phyloP scores from a whole-genome alignment of 306 rosid species.

The Rosa lucieae region DNA sequence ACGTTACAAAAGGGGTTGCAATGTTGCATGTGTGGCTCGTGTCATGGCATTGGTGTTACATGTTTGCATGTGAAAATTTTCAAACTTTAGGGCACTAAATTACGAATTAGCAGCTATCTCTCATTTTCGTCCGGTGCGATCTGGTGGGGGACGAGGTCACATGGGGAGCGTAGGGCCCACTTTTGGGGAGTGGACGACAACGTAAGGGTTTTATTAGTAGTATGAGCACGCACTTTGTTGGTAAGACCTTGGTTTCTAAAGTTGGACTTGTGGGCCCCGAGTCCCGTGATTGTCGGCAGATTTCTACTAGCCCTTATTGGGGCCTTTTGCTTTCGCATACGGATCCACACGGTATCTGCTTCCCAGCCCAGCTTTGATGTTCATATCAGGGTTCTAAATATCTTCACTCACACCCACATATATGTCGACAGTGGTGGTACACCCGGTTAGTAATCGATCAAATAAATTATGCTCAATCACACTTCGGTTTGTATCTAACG shows the following conservation, averaged over 20 bases:
- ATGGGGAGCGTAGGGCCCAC: neutral
- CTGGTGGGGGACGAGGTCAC: neutral
- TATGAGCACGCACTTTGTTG: neutral
- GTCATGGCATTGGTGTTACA: neutral
- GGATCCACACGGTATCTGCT: neutral
- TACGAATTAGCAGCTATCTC: neutral
- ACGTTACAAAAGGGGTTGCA: neutral
- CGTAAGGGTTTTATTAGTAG: neutral
- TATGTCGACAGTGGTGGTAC: too few relatives aligned
- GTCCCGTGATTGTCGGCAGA: neutral
- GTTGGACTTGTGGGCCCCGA: neutral
- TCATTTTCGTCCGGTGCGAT: neutral
- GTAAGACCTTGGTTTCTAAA: neutral
- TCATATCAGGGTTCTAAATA: too few relatives aligned
- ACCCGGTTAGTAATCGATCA: too few relatives aligned
- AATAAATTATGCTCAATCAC: too few relatives aligned
- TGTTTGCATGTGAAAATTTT: neutral
- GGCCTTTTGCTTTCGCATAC: neutral
- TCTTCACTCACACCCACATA: too few relatives aligned
- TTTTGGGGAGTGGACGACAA: constrained; percentile 8
- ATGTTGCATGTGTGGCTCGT: constrained; percentile 30
- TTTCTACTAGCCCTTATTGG: neutral
- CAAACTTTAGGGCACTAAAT: neutral
- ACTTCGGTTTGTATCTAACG: too few relatives aligned
- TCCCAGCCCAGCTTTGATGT: neutral